phyloP scores from a whole-genome alignment of 2,329 filamentous ascomycete genomes.

The Raffaelea arxii region DNA sequence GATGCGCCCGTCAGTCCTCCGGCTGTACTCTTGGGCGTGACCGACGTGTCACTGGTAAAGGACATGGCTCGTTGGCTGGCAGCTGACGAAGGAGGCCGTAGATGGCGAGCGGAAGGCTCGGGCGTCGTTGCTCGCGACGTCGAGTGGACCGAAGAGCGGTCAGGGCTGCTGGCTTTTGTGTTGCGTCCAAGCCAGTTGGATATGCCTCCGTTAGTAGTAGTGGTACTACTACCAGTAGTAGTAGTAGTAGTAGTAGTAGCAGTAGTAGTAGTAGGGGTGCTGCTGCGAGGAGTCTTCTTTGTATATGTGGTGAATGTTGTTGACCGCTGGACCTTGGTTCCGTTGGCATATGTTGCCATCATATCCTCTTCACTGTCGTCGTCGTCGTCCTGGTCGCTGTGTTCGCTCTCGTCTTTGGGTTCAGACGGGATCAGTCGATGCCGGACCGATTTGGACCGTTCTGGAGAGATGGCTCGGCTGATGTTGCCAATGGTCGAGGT shows the following conservation, averaged over 20 bases:
- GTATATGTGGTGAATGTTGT: not conserved
- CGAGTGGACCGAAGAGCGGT: not conserved
- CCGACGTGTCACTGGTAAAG: constrained; percentile 11
- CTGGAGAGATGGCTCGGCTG: constrained; percentile 13
- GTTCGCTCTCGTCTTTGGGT: constrained; percentile 20
- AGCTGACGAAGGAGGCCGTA: not conserved
- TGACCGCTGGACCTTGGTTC: too few relatives aligned
- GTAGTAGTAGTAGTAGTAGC: too few relatives aligned
- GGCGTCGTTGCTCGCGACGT: constrained; percentile 6
- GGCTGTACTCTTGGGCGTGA: constrained; percentile 3
- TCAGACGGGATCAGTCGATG: constrained; percentile 5
- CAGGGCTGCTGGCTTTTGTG: constrained; percentile 4
- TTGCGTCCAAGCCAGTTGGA: constrained; percentile 8
- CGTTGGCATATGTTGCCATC: constrained; percentile 3
- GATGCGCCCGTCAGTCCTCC: constrained; percentile 10
- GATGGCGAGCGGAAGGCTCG: constrained; percentile 1
- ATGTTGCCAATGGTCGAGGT: constrained; percentile 10
- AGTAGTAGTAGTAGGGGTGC: too few relatives aligned
- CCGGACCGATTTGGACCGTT: constrained; percentile 4
- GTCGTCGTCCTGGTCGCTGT: constrained; percentile 22
- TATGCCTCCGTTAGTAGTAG: not conserved
- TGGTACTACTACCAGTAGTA: not conserved
- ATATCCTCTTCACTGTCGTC: constrained; percentile 10
- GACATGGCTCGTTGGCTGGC: constrained; percentile 15
- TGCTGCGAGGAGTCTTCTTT: not conserved